Base-by-base conservation (phyloP, 768 basidiomycete species). In the Kondoa subrosea region DNA sequence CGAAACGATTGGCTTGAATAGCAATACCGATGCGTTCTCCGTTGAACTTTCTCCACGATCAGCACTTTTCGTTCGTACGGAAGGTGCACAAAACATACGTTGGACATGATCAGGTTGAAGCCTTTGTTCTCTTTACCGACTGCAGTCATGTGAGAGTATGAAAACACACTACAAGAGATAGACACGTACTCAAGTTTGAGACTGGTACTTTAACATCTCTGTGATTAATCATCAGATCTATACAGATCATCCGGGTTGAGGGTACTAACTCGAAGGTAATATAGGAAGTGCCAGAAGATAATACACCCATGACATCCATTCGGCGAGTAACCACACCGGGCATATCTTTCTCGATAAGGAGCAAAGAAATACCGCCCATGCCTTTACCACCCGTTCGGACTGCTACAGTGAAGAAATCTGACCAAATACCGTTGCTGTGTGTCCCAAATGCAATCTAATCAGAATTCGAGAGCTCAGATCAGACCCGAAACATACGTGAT, bases 71-170 rank as follows among this genome's bases (percentile, higher is more conserved):
- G n/a, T n/a, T n/a, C n/a, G n/a, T n/a, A n/a, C n/a, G n/a, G n/a
- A n/a, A n/a, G n/a, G n/a, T n/a, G n/a, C n/a, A 27, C 16, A 8
- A 27, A 27, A 12, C 16, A n/a, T 67, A 75, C 74, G 71, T 76
- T 76, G 40, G 74, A 71, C 65, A 75, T 72, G 59, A 76, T 68
- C 21, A 72, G 34, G 34, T 59, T 31, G 65, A 76, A 75, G 15
- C 76, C 76, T 33, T 73, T 67, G 57, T 72, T 71, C 56, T 74
- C 72, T 61, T 69, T 69, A 17, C 76, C 76, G 58, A 76, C 61
- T 63, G 61, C 30, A 3, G 8, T 12, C 3, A 27, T 31, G 61
- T 27, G 25, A 8, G 12, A 25, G 29, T 25, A 59, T 12, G 14
- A 31, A 25, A 25, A 31, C 61, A n/a, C 27, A n/a, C 8, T 33